Percentiles rank a stretch among this genome's conserved stretches.
phyloP scores from a whole-genome alignment of 2,329 filamentous ascomycete species.

The Fusarium graminum region DNA sequence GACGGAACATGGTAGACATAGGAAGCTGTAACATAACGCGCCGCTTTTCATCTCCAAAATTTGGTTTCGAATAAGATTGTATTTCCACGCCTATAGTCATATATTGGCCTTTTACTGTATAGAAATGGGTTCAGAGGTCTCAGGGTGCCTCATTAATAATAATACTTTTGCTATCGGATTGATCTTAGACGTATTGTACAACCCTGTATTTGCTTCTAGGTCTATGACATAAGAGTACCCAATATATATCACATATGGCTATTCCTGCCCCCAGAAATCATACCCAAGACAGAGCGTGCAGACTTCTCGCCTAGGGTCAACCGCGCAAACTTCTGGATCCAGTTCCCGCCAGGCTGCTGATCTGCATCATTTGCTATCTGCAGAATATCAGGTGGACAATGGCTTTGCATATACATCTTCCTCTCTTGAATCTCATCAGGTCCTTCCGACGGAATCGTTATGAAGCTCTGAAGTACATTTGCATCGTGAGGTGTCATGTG shows the following conservation, averaged over 20 bases:
- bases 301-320: neutral
- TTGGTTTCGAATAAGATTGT: no score
- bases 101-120: no score
- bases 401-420: slow-evolving; percentile 13
- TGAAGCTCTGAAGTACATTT: slow-evolving; percentile 9
- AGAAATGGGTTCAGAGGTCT: no score
- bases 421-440: neutral
- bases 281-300: neutral
- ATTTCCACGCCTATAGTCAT: no score
- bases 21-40: no score
- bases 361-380: neutral
- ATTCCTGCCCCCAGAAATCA: slow-evolving; percentile 8
- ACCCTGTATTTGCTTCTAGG: no score
- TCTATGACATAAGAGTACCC: no score
- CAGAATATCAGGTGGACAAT: slow-evolving; percentile 15
- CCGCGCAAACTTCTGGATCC: slow-evolving; percentile 4
- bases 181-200: no score
- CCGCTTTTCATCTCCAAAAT: no score
- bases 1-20: no score
- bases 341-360: neutral
- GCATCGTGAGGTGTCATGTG: slow-evolving; percentile 7
- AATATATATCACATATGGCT: neutral
- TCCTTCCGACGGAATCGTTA: neutral
- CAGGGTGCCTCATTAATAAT: no score
- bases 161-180: no score